Base-by-base conservation (phyloP, 129 eudicot species). In the Cynara cardunculus region DNA sequence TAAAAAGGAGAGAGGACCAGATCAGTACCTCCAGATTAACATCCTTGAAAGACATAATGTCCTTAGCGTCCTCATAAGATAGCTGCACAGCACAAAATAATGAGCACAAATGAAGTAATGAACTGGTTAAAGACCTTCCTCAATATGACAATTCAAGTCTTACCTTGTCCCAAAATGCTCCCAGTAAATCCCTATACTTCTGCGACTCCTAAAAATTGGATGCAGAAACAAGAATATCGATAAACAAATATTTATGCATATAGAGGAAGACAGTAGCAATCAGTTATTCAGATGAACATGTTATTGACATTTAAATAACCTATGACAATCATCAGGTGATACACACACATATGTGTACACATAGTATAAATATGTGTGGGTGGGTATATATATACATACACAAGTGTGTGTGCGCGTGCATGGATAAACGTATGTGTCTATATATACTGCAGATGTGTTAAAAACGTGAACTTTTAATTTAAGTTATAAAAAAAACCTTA, bases 81-180 rank as follows among this genome's bases (percentile, higher is more conserved):
- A 89, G 91, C 99, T 95, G 97, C 79, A 88, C 13, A 76, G 77
- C 28, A 74, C 70, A 74, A 19, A 75, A 22, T n/a, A 31, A 72
- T 86, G 12, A 90, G 78, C 82, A 59, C 44, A 30, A 18, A 72
- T 73, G 69, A 72, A 56, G 30, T 13, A 18, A 72, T 73, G 69
- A 72, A 56, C 37, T 13, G 79, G 19, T 56, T n/a, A 37, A 82
- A 75, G 76, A 24, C 74, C 64, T 39, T 46, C 34, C 18, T 22
- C 39, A 28, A 34, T n/a, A 64, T n/a, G 44, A 19, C 14, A 59
- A 19, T 34, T 65, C 16, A 46, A 78, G 26, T 66, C 65, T 84
- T 88, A 95, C 99, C 97, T 95, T 95, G 79, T 95, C 97, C 97
- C 97, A 92, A 65, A 88, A 92, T 68, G 89, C 90, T 78, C 87